Evolutionary conservation across 768 basidiomycete species (phyloP), one percentile per base, ranked within the genome.

Genomic region (Lactarius tabidus): DNA sequence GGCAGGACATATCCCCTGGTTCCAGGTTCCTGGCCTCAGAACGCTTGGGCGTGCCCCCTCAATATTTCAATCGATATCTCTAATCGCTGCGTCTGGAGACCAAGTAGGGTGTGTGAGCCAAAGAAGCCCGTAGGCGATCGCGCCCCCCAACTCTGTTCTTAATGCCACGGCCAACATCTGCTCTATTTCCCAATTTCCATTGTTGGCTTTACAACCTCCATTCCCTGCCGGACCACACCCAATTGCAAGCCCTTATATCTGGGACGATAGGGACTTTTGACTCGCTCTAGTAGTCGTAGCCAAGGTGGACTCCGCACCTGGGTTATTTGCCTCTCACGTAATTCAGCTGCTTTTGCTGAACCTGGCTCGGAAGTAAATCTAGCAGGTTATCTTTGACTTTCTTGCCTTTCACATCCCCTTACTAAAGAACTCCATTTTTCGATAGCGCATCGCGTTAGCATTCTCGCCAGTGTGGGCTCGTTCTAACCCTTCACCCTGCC

Each of bases 1-100:
- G 45, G 10, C 54, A 18, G 29, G 3, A 64, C 55, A 62, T 7
- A 62, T 53, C 26, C 60, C 56, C 55, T 61, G 14, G 36, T 48
- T 57, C 60, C 65, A 62, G 65, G 65, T 43, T 52, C 60, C 43
- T 48, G 65, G 65, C 56, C 38, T 57, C 45, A 39, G 28, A 18
- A 31, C 10, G 7, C 12, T n/a, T 7, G n/a, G 26, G 18, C 54
- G 8, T n/a, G 2, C 14, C 31, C 26, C 10, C 33, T n/a, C n/a
- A n/a, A n/a, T n/a, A n/a, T n/a, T n/a, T 43, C 33, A 51, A 61
- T 61, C 53, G 55, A 53, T 60, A 57, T 62, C 48, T 57, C 31
- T 20, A 57, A 36, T 53, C 43, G 14, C 20, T 20, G 20, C 3
- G 41, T 38, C 12, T 38, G 36, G 31, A 33, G 31, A 20, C 17